Conservation (phyloP, 1,284 basidiomycete species). For the Cutaneotrichosporon sp. region DNA sequence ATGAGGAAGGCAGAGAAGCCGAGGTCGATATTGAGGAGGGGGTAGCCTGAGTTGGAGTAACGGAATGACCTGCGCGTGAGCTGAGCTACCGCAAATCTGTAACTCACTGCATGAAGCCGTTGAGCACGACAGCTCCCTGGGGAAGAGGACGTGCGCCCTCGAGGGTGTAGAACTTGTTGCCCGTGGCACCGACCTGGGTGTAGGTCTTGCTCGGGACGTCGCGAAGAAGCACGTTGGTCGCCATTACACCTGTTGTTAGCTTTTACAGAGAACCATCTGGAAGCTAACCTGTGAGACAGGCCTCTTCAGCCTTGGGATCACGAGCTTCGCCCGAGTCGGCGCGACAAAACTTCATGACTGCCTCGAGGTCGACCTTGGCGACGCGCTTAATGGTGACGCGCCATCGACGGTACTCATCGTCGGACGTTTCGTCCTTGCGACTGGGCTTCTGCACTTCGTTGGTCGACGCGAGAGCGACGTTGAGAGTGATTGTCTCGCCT, state of each 20-base stretch:
- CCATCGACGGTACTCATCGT: constrained; percentile 34
- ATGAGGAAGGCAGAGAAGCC: constrained; percentile 45
- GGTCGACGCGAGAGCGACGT: constrained; percentile 29
- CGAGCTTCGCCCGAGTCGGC: constrained; percentile 20
- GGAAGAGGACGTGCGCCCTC: constrained; percentile 30
- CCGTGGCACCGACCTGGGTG: constrained; percentile 38
- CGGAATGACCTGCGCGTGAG: constrained; percentile 37
- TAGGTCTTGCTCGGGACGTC: constrained; percentile 37
- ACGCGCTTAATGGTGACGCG: constrained; percentile 36
- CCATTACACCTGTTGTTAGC: constrained; percentile 30
- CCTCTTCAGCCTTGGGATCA: constrained; percentile 26
- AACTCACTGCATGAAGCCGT: constrained; percentile 43
- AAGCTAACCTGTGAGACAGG: constrained; percentile 34
- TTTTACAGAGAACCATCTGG: too few species aligned
- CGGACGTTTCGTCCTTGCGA: constrained; percentile 24
- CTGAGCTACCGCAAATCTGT: not conserved
- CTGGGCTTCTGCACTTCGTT: constrained; percentile 25
- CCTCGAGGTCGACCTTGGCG: constrained; percentile 35
- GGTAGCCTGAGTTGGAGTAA: constrained; percentile 31
- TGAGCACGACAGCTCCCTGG: constrained; percentile 38
- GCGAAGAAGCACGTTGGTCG: constrained; percentile 40
- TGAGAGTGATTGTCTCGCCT: constrained; percentile 14
- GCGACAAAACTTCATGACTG: constrained; percentile 37
- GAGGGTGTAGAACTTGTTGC: constrained; percentile 40
- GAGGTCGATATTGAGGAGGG: constrained; percentile 38